Evolutionary conservation across 2,329 filamentous ascomycete genomes (phyloP), one percentile per base, ranked within the genome.

Genomic region (Trichoderma koningiopsis): DNA sequence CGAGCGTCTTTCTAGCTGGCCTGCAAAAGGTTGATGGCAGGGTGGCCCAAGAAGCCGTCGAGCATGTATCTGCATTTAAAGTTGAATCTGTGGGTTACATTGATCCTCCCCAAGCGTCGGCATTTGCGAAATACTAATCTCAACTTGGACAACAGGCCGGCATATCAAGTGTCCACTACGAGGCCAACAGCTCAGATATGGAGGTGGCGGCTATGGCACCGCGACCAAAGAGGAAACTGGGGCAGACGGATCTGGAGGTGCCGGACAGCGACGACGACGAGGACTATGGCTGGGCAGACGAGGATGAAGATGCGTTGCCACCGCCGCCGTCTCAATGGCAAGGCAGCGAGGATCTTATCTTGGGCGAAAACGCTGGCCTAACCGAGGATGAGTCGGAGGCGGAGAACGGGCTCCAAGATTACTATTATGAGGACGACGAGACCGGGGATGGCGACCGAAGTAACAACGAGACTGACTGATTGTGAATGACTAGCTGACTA

Each of bases 231-330:
- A 85, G 91, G 73, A 88, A 93, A 76, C 82, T 91, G 65, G 79
- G 74, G 35, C 86, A 90, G 56, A 86, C 88, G 5, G 86, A 85
- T 64, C 81, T 87, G 60, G 87, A 89, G 73, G 82, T 89, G 57
- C 83, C 86, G 2, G 87, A 89, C 71, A 90, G 87, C 71, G 88
- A 89, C 55, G 86, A 85, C 35, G 89, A 91, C 70, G 90, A 92
- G 72, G 88, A 92, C 74, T 92, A 92, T 74, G 90, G 89, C 16
- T 93, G 91, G 91, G 86, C 86, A 49, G 87, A 91, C 64, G 86
- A 88, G 56, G 88, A 90, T 73, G 89, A 91, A 68, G 85, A 86
- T 68, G 83, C 85, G 62, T 80, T 89, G 73, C 87, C 88, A 13
- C 81, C 80, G 4, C 85, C 85, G 78, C 88, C 88, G n/a, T 87